phyloP scores from a whole-genome alignment of 2,329 filamentous ascomycete species.

The Neospermospora avenae region DNA sequence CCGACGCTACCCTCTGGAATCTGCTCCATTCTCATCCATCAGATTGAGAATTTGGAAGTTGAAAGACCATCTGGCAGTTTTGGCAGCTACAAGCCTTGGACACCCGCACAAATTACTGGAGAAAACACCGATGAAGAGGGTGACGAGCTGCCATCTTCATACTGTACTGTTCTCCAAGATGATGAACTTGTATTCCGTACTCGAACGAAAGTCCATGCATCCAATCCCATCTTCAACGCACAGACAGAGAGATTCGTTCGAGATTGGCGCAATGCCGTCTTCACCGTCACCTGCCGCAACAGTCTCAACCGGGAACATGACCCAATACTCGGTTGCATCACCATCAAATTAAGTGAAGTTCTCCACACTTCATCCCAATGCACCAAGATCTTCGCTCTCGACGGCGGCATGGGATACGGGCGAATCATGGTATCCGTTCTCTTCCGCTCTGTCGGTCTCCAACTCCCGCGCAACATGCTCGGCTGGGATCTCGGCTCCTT shows the following conservation, averaged over 20 bases:
- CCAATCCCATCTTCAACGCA: conserved; percentile 22
- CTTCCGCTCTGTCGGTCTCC: conserved; percentile 21
- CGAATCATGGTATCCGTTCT: conserved; percentile 20
- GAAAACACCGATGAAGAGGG: conserved; percentile 23
- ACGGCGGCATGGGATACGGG: conserved; percentile 22
- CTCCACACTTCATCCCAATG: conserved; percentile 19
- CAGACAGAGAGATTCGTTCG: conserved; percentile 22
- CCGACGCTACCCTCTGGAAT: conserved; percentile 21
- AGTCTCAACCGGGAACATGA: conserved; percentile 22
- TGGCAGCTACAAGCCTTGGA: conserved; percentile 21
- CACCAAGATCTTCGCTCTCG: conserved; percentile 18
- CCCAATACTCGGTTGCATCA: conserved; percentile 19
- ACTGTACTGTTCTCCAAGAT: conserved; percentile 22
- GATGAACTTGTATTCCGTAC: conserved; percentile 24
- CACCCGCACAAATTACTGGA: conserved; percentile 21
- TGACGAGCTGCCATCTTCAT: conserved; percentile 20
- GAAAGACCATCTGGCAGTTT: conserved; percentile 19
- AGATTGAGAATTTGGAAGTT: conserved; percentile 21
- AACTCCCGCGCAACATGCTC: conserved; percentile 15
- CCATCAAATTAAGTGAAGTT: conserved; percentile 22
- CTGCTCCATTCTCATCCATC: conserved; percentile 22
- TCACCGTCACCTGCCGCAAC: conserved; percentile 19
- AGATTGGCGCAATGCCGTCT: conserved; percentile 21
- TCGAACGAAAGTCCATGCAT: conserved; percentile 21
- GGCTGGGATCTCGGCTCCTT: conserved; percentile 22